Evolutionary conservation across 1,284 basidiomycete genomes (phyloP).

Genomic region (Phellopilus nigrolimitatus): DNA sequence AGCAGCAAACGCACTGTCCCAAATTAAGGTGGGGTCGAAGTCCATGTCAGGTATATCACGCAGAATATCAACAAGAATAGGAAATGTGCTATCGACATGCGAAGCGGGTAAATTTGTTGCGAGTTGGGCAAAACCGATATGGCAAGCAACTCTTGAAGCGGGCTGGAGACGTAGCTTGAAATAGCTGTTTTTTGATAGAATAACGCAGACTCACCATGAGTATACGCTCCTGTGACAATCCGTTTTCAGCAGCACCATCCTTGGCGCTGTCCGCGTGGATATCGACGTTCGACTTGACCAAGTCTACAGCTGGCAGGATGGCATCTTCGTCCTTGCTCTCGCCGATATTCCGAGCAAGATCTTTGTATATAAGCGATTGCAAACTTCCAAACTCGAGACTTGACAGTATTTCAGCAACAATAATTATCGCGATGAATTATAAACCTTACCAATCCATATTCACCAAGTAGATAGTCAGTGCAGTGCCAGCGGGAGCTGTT

Average conservation of each 20-base stretch:
- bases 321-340: conserved; percentile 39
- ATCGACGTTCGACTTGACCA: conserved; percentile 59
- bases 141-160: conserved; percentile 65
- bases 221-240: conserved; percentile 33
- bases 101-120: conserved; percentile 57
- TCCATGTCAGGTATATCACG: conserved; percentile 66
- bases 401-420: neutral
- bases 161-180: conserved; percentile 37
- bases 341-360: conserved; percentile 67
- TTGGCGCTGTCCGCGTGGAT: conserved; percentile 31
- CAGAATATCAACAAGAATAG: conserved; percentile 60
- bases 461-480: too few relatives aligned
- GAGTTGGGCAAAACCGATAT: conserved; percentile 73
- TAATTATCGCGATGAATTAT: neutral
- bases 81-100: conserved; percentile 46
- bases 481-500: too few relatives aligned
- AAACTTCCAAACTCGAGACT: conserved; percentile 53
- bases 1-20: conserved; percentile 52
- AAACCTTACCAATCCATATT: conserved; percentile 17
- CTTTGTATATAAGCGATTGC: conserved; percentile 74
- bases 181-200: neutral
- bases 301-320: conserved; percentile 43
- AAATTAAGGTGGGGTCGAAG: conserved; percentile 72
- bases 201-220: conserved; percentile 49
- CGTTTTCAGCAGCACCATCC: conserved; percentile 24